phyloP scores from a whole-genome alignment of 75 land plant genomes.

The Cryptomeria japonica region DNA sequence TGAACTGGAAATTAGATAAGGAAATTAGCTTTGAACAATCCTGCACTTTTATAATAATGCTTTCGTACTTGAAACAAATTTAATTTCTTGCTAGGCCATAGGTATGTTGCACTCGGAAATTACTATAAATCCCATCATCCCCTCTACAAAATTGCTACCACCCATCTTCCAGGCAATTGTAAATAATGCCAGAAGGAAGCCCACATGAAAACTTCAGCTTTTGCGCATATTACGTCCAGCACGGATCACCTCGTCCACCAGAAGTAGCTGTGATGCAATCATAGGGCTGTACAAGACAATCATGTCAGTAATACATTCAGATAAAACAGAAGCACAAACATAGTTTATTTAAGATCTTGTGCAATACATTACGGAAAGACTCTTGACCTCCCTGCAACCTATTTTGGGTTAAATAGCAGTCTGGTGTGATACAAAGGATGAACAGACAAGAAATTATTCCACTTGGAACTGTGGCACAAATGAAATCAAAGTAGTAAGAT shows the following conservation, averaged over 20 bases:
- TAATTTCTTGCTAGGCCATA: neutral
- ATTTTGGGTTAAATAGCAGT: neutral
- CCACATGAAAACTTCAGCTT: neutral
- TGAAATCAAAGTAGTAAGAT: neutral
- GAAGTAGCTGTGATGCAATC: conserved; percentile 88
- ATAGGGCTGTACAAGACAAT: conserved; percentile 72
- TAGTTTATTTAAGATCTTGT: neutral
- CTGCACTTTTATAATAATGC: neutral
- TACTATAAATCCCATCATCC: neutral
- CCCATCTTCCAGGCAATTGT: neutral
- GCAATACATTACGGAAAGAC: neutral
- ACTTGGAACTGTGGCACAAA: neutral
- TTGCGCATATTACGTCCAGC: conserved; percentile 99
- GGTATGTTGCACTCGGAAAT: neutral
- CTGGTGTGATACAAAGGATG: neutral
- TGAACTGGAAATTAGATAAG: neutral
- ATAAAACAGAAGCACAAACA: neutral
- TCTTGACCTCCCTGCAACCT: neutral
- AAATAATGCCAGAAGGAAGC: neutral
- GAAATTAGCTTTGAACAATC: neutral
- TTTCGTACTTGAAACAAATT: neutral
- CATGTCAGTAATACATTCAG: neutral
- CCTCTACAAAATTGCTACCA: conserved; percentile 11
- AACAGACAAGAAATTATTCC: neutral
- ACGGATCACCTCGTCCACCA: conserved; percentile 98